Conservation (phyloP, 176 grass and related monocot species). For the Echinochloa phyllopogon region DNA sequence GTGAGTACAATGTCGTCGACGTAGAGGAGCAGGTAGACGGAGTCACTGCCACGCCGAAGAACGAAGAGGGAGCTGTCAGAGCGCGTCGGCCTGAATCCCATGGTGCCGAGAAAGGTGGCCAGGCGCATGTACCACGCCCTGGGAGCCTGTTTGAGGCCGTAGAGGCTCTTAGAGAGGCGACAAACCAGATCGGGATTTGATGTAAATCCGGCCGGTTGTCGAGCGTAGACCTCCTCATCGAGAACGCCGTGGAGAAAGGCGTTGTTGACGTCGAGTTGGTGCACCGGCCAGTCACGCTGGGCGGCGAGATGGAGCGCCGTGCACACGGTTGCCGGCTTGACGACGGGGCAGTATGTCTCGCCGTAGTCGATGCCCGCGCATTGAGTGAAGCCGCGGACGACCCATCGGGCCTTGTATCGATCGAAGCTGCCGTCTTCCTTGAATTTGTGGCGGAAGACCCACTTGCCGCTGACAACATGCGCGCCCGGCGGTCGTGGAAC, state of each 20-base stretch:
- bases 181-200: not conserved
- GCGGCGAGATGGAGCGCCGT: no score
- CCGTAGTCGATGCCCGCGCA: no score
- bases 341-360: no score
- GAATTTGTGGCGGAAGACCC: not conserved
- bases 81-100: not conserved
- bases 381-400: no score
- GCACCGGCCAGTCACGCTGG: no score
- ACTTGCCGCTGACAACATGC: not conserved
- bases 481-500: not conserved
- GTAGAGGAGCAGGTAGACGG: not conserved
- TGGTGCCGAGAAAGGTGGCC: not conserved
- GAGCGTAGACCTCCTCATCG: not conserved
- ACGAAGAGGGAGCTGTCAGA: not conserved
- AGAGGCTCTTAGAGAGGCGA: not conserved
- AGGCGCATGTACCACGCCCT: not conserved
- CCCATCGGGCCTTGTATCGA: no score
- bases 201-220: not conserved
- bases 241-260: no score
- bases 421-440: not conserved
- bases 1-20: not conserved
- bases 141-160: not conserved
- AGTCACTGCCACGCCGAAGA: not conserved
- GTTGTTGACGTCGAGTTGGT: no score
- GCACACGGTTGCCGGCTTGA: no score